These are phyloP conservation scores for Colletotrichum shisoi DNA, from an alignment of 2,329 filamentous ascomycete genomes.

Conservation along the genomic window DNA sequence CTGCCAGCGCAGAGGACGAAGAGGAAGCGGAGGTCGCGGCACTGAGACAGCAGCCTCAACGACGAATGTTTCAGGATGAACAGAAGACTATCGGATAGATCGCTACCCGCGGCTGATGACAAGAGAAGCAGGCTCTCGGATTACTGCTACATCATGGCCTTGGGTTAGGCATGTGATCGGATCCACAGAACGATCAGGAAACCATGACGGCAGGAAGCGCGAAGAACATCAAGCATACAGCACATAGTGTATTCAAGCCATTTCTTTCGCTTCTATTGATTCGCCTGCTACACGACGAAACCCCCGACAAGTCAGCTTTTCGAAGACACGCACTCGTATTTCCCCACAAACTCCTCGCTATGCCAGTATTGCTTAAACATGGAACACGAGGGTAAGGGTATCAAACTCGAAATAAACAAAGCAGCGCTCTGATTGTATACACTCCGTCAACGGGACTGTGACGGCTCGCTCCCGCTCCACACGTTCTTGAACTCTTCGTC, in stretches of 20 bases:
- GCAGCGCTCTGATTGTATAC: constrained; percentile 8
- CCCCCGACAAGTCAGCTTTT: not conserved
- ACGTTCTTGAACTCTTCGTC: constrained; percentile 58
- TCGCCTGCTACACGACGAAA: not conserved
- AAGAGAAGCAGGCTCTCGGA: not conserved
- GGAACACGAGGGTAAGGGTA: constrained; percentile 36
- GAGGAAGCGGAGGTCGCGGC: constrained; percentile 10
- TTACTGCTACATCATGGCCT: no score
- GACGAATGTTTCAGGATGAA: not conserved
- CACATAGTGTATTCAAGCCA: not conserved
- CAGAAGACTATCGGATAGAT: constrained; percentile 4
- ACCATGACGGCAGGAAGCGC: not conserved
- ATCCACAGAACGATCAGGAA: not conserved
- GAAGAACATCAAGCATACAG: not conserved
- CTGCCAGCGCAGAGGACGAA: constrained; percentile 50
- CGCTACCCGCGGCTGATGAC: not conserved
- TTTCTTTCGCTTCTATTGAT: not conserved
- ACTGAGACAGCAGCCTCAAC: not conserved
- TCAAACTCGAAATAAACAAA: constrained; percentile 29
- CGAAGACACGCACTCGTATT: constrained; percentile 21
- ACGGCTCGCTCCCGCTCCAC: constrained; percentile 47
- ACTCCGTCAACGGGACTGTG: constrained; percentile 15
- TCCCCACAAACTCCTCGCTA: constrained; percentile 44
- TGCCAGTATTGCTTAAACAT: constrained; percentile 40
- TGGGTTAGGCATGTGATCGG: not conserved